A percentile compares a stretch with the other conserved stretches of the same genome.
phyloP scores from a whole-genome alignment of 164 flowering plant genomes.

The Sedum album region DNA sequence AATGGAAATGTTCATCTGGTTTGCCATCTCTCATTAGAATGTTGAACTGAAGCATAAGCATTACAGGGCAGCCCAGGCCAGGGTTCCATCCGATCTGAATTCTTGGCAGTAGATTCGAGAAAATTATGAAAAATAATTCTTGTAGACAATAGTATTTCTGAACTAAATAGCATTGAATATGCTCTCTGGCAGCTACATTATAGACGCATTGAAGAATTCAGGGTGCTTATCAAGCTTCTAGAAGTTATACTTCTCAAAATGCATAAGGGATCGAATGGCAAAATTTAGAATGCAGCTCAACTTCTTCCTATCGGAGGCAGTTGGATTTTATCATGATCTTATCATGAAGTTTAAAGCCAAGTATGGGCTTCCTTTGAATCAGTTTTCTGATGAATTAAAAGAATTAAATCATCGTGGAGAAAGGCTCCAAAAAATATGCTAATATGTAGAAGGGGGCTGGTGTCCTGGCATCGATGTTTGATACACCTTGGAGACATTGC shows the following conservation, averaged over 20 bases:
- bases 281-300: conserved; percentile 74
- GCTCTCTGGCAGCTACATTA: conserved; percentile 93
- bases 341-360: conserved; percentile 79
- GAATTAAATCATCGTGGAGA: conserved; percentile 31
- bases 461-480: conserved; percentile 92
- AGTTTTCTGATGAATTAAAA: conserved; percentile 61
- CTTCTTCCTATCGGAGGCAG: conserved; percentile 84
- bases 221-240: conserved; percentile 52
- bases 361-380: conserved; percentile 76
- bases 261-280: conserved; percentile 59
- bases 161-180: conserved; percentile 74
- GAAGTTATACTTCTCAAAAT: conserved; percentile 39
- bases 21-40: conserved; percentile 30
- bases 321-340: conserved; percentile 93
- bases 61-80: conserved; percentile 68
- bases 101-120: conserved; percentile 91
- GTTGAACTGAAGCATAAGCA: conserved; percentile 71
- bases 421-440: conserved; percentile 54
- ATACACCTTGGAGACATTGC: conserved; percentile 96
- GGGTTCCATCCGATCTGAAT: conserved; percentile 70
- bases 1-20: neutral
- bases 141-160: conserved; percentile 82
- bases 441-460: conserved; percentile 63
- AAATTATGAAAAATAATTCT: conserved; percentile 82
- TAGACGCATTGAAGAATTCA: conserved; percentile 70